phyloP scores from a whole-genome alignment of 192 early-diverging fungal species.

The Obelidium mucronatum region DNA sequence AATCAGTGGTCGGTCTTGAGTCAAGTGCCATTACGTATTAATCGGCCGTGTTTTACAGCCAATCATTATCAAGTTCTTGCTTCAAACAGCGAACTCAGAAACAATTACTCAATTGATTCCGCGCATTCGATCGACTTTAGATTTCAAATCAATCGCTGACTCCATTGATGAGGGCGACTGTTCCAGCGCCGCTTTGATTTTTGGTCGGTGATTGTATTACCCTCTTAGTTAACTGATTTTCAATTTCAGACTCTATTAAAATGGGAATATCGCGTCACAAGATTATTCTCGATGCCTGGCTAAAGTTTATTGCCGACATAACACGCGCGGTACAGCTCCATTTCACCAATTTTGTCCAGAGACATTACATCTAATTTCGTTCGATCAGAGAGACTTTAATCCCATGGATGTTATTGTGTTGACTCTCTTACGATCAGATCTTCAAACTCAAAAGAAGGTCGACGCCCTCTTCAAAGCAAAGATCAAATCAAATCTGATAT shows the following conservation, averaged over 20 bases:
- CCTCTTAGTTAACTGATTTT: neutral
- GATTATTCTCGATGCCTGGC: constrained; percentile 24
- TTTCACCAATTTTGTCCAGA: too few species aligned
- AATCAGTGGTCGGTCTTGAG: neutral
- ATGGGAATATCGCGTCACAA: constrained; percentile 27
- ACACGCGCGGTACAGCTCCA: constrained; percentile 13
- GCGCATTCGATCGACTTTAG: neutral
- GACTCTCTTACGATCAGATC: constrained; percentile 8
- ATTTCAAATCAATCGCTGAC: constrained; percentile 22
- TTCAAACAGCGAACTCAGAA: constrained; percentile 23
- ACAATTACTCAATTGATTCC: neutral
- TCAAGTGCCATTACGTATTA: neutral
- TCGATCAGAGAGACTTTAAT: constrained; percentile 1
- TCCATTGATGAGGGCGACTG: neutral
- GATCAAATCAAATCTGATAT: neutral
- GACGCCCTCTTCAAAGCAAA: constrained; percentile 6
- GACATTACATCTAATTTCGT: too few species aligned
- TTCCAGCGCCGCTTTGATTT: constrained; percentile 17
- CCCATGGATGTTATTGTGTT: constrained; percentile 34
- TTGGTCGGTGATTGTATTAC: neutral
- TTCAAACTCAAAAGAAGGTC: constrained; percentile 18
- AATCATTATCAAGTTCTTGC: constrained; percentile 15
- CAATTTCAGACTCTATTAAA: constrained; percentile 12
- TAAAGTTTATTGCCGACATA: constrained; percentile 5
- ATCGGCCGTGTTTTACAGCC: constrained; percentile 1